Conservation (phyloP, 306 rosid genomes). For the Lithocarpus polystachyus region DNA sequence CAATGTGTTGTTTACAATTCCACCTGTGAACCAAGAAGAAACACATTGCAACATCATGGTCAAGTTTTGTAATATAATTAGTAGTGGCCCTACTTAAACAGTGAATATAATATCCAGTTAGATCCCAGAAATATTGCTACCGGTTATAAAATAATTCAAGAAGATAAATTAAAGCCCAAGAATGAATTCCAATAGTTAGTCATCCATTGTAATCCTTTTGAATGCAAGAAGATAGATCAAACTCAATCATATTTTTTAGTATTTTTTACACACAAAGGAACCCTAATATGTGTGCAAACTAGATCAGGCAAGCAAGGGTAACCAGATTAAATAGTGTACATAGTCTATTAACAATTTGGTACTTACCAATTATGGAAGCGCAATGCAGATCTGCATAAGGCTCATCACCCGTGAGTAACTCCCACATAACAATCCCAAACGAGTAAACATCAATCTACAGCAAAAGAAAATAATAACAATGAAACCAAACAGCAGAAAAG, state of each 20-base stretch:
- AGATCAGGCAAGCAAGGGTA: neutral
- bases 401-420: conserved; percentile 91
- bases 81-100: neutral
- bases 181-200: neutral
- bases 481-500: conserved; percentile 21
- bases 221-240: neutral
- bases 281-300: neutral
- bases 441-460: conserved; percentile 97
- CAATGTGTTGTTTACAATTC: conserved; percentile 82
- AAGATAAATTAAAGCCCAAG: no score
- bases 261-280: neutral
- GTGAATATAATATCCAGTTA: neutral
- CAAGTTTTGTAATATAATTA: neutral
- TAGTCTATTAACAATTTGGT: neutral
- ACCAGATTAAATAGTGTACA: neutral
- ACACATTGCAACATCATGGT: conserved; percentile 13
- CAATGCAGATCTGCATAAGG: conserved; percentile 97
- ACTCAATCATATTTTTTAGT: neutral
- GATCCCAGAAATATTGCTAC: neutral
- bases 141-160: neutral
- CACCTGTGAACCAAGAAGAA: conserved; percentile 50
- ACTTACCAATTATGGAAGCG: conserved; percentile 96
- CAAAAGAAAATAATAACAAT: conserved; percentile 25
- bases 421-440: conserved; percentile 99
- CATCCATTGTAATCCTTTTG: neutral